These are phyloP conservation scores for Cercospora janseana DNA, from an alignment of 2,329 filamentous ascomycete genomes.

Conservation along the genomic window DNA sequence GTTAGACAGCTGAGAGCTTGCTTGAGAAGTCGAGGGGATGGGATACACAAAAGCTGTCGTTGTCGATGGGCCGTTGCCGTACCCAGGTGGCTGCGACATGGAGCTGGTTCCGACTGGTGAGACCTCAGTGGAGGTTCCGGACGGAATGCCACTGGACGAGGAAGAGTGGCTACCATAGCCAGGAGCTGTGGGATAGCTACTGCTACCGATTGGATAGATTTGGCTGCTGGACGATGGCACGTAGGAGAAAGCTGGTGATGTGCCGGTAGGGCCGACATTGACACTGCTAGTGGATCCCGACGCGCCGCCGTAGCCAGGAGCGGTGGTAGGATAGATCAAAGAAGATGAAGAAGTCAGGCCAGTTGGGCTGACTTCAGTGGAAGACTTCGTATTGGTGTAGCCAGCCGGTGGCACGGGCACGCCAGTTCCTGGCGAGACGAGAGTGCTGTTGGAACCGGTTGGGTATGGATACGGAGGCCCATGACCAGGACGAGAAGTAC, in stretches of 20 bases:
- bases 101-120: not conserved
- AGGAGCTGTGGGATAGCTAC: not conserved
- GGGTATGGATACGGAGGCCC: constrained; percentile 11
- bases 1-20: not conserved
- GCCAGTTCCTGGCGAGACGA: constrained; percentile 11
- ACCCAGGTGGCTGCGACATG: not conserved
- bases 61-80: not conserved
- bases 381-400: not conserved
- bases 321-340: not conserved
- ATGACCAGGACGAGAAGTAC: not conserved
- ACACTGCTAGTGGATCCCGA: constrained; percentile 8
- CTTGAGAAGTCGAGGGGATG: not conserved
- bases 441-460: constrained; percentile 8
- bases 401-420: constrained; percentile 11
- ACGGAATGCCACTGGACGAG: not conserved
- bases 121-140: not conserved
- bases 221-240: constrained; percentile 9
- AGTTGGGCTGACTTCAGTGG: constrained; percentile 17
- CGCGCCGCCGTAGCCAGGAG: constrained; percentile 17
- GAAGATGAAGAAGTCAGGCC: constrained; percentile 10
- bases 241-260: constrained; percentile 7
- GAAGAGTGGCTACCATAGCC: not conserved
- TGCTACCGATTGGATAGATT: constrained; percentile 7
- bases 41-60: constrained; percentile 8
- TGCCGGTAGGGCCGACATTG: constrained; percentile 4